Conservation (phyloP, 179 eudicot genomes). For the Nepenthes alata region DNA sequence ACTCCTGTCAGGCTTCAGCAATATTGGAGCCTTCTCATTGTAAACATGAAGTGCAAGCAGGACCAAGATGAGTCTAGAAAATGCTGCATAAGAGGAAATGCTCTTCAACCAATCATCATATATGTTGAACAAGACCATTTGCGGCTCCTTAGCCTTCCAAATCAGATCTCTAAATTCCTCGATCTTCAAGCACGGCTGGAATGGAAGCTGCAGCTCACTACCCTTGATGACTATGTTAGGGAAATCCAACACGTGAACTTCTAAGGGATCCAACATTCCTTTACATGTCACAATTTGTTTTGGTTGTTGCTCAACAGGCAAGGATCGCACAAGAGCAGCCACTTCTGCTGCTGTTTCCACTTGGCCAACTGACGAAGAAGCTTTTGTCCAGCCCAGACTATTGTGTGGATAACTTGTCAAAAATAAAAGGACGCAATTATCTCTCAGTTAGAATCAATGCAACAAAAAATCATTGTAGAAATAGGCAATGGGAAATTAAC, state of each 20-base stretch:
- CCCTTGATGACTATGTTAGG: conserved; percentile 99
- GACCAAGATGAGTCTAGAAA: conserved; percentile 88
- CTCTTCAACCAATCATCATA: conserved; percentile 99
- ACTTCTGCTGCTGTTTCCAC: conserved; percentile 99
- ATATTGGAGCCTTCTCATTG: conserved; percentile 97
- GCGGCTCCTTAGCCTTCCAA: conserved; percentile 90
- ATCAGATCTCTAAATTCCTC: conserved; percentile 98
- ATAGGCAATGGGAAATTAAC: not conserved
- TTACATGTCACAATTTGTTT: conserved; percentile 96
- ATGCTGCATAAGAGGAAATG: conserved; percentile 97
- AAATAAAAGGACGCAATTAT: not conserved
- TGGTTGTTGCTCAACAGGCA: conserved; percentile 98
- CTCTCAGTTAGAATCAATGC: not conserved
- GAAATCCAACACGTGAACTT: conserved; percentile 92
- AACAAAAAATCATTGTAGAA: not conserved
- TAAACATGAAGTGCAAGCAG: conserved; percentile 94
- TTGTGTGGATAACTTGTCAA: conserved; percentile 87
- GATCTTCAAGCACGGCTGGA: conserved; percentile 98
- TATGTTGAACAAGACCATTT: conserved; percentile 95
- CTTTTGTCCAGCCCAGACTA: conserved; percentile 99
- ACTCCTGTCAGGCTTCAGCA: conserved; percentile 91
- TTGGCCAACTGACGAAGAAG: conserved; percentile 98
- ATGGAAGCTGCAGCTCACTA: conserved; percentile 95
- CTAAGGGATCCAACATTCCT: conserved; percentile 96
- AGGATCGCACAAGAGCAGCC: conserved; percentile 87